Conservation (phyloP, 2,329 filamentous ascomycete genomes). For the Pseudopyricularia javanii region DNA sequence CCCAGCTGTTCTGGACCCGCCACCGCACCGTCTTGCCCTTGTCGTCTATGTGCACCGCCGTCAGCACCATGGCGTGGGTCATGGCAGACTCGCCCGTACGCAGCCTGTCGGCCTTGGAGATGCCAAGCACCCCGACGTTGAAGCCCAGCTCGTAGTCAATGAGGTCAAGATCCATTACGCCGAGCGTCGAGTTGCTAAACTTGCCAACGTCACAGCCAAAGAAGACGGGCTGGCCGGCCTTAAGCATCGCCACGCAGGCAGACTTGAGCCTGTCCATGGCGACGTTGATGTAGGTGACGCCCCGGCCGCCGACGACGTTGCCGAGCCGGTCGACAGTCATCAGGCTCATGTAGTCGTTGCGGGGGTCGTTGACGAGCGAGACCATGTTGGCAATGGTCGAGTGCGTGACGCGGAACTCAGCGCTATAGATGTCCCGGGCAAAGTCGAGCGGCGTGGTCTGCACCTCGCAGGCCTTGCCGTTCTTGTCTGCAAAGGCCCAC, state of each 20-base stretch:
- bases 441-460: conserved; percentile 59
- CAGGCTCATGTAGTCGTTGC: conserved; percentile 59
- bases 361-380: conserved; percentile 75
- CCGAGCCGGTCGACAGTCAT: conserved; percentile 69
- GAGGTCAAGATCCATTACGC: conserved; percentile 70
- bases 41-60: conserved; percentile 66
- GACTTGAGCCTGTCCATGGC: conserved; percentile 59
- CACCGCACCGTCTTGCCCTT: conserved; percentile 58
- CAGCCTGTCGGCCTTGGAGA: conserved; percentile 67
- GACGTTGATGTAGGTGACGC: conserved; percentile 74
- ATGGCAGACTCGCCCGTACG: conserved; percentile 65
- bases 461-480: conserved; percentile 50
- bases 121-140: conserved; percentile 57
- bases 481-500: conserved; percentile 68
- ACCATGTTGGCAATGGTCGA: conserved; percentile 58
- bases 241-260: conserved; percentile 66
- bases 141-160: conserved; percentile 78
- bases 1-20: conserved; percentile 85
- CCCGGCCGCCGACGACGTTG: conserved; percentile 66
- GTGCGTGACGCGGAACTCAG: conserved; percentile 43
- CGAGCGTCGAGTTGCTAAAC: conserved; percentile 53
- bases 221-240: conserved; percentile 69
- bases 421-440: conserved; percentile 52
- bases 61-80: conserved; percentile 90
- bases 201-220: conserved; percentile 85